Percentiles rank a stretch among this genome's conserved stretches.
Conservation (phyloP, 345 rosid species). For the Physaria fendleri region DNA sequence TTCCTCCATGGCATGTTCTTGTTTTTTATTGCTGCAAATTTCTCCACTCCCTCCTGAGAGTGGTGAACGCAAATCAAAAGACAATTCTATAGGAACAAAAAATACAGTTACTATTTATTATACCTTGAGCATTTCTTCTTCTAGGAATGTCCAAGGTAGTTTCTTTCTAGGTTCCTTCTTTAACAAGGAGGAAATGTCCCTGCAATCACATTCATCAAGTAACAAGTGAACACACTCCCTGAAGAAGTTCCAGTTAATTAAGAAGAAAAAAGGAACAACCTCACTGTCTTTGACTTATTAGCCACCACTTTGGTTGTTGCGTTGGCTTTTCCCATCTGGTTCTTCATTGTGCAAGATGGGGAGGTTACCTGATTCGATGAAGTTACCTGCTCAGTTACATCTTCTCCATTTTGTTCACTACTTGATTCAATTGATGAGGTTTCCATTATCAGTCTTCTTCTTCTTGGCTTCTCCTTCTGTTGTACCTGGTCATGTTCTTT, state of each 20-base stretch:
- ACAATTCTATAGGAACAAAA: no score
- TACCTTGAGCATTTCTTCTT: slow-evolving; percentile 34
- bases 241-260: slow-evolving; percentile 1
- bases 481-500: slow-evolving; percentile 8
- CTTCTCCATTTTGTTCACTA: slow-evolving; percentile 16
- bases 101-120: neutral
- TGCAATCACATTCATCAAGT: slow-evolving; percentile 3
- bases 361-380: slow-evolving; percentile 9
- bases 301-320: neutral
- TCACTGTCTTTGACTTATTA: neutral
- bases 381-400: neutral
- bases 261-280: neutral
- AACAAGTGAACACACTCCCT: neutral
- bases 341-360: neutral
- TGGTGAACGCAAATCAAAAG: neutral
- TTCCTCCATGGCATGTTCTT: slow-evolving; percentile 81
- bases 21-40: slow-evolving; percentile 31
- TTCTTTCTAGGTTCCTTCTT: slow-evolving; percentile 15
- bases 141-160: slow-evolving; percentile 16
- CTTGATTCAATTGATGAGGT: slow-evolving; percentile 17
- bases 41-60: slow-evolving; percentile 61
- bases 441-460: slow-evolving; percentile 22
- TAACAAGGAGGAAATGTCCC: slow-evolving; percentile 9
- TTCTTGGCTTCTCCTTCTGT: neutral
- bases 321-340: no score